phyloP scores from a whole-genome alignment of 192 early-diverging fungal species.

The Entomortierella lignicola region DNA sequence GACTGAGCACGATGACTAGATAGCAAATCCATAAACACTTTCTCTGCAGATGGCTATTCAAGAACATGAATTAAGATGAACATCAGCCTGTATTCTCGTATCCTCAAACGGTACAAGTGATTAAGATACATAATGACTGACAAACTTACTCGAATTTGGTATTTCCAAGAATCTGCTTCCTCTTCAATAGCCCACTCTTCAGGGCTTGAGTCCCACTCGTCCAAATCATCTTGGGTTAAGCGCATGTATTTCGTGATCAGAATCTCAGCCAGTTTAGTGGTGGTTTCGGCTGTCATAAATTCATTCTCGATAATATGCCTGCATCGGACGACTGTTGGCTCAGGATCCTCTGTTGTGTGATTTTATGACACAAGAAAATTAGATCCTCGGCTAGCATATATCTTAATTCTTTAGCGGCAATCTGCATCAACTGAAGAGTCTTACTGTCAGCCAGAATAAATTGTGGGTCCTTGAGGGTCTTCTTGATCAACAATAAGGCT shows the following conservation, averaged over 20 bases:
- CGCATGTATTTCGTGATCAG: constrained; percentile 82
- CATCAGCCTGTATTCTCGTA: too few relatives aligned
- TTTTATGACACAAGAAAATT: background rate
- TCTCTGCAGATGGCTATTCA: constrained; percentile 83
- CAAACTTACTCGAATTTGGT: constrained; percentile 73
- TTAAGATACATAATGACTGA: background rate
- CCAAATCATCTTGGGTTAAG: constrained; percentile 75
- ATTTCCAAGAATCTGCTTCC: constrained; percentile 89
- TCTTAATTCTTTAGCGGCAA: background rate
- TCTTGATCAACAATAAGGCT: constrained; percentile 72
- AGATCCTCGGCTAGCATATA: too few relatives aligned
- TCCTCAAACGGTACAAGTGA: too few relatives aligned
- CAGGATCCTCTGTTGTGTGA: constrained; percentile 56
- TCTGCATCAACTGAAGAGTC: background rate
- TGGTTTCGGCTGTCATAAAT: constrained; percentile 78
- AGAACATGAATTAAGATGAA: background rate
- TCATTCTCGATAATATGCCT: constrained; percentile 65
- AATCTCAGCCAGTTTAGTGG: constrained; percentile 71
- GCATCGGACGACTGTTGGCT: constrained; percentile 63
- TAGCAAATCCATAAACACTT: constrained; percentile 82
- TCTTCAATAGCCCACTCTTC: constrained; percentile 86
- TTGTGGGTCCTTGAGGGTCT: constrained; percentile 69
- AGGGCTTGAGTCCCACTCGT: constrained; percentile 85
- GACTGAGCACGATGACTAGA: constrained; percentile 70
- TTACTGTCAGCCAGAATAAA: constrained; percentile 56